phyloP scores from a whole-genome alignment of 805 yeast species.

The Metschnikowia aberdeeniae region DNA sequence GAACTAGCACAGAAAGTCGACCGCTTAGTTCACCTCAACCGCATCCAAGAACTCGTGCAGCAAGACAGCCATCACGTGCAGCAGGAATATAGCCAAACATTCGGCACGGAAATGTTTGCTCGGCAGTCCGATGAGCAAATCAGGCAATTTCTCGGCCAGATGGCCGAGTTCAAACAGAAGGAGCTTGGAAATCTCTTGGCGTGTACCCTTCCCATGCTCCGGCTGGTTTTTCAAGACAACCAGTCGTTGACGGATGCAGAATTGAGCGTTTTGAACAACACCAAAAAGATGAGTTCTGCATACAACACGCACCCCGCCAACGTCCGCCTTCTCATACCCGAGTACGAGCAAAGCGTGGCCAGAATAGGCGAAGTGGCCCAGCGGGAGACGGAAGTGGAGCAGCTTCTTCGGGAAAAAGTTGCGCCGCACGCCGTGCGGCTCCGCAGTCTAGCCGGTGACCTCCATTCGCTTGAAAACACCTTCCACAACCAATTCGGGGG shows the following conservation, averaged over 20 bases:
- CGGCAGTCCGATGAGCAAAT: slow-evolving; percentile 12
- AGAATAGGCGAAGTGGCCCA: slow-evolving; percentile 1
- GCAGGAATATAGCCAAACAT: slow-evolving; percentile 14
- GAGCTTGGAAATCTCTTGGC: slow-evolving; percentile 25
- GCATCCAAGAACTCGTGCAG: slow-evolving; percentile 19
- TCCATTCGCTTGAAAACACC: slow-evolving; percentile 15
- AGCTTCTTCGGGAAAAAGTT: neutral
- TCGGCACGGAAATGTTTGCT: slow-evolving; percentile 4
- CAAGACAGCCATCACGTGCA: slow-evolving; percentile 16
- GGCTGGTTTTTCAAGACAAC: slow-evolving; percentile 30
- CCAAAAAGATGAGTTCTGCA: slow-evolving; percentile 20
- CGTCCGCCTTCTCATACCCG: slow-evolving; percentile 11
- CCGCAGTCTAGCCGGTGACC: slow-evolving; percentile 8
- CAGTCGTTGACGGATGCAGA: slow-evolving; percentile 27
- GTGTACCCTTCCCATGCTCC: slow-evolving; percentile 28
- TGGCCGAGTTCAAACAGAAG: slow-evolving; percentile 23
- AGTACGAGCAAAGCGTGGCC: slow-evolving; percentile 5
- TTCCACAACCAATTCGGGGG: slow-evolving; percentile 9
- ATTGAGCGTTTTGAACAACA: slow-evolving; percentile 19
- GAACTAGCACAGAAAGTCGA: slow-evolving; percentile 24
- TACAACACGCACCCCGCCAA: slow-evolving; percentile 18
- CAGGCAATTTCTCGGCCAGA: slow-evolving; percentile 17
- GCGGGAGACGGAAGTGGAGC: slow-evolving; percentile 5
- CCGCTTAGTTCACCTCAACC: slow-evolving; percentile 27
- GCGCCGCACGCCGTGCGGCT: slow-evolving; percentile 13